Conservation (phyloP, 805 yeast genomes). For the Komagataella mondaviorum region DNA sequence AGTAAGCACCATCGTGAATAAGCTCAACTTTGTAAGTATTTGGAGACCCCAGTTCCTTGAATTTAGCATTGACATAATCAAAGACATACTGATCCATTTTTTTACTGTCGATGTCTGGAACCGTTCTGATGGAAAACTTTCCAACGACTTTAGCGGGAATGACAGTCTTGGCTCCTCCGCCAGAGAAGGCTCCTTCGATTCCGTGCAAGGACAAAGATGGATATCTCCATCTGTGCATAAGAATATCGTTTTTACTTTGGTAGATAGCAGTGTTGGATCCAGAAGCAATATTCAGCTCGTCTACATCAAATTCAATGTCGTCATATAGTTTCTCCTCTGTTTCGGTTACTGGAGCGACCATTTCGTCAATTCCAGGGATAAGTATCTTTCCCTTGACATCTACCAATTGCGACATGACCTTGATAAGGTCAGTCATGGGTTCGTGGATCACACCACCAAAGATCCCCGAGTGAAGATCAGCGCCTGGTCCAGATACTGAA, state of each 20-base stretch:
- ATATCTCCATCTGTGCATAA: slow-evolving; percentile 98
- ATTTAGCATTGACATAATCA: slow-evolving; percentile 53
- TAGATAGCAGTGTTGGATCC: slow-evolving; percentile 80
- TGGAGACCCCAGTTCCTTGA: slow-evolving; percentile 60
- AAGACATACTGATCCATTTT: slow-evolving; percentile 70
- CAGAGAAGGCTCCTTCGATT: slow-evolving; percentile 92
- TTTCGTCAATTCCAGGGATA: slow-evolving; percentile 81
- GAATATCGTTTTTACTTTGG: slow-evolving; percentile 66
- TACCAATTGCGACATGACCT: slow-evolving; percentile 66
- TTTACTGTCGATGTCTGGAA: slow-evolving; percentile 78
- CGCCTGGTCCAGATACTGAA: slow-evolving; percentile 77
- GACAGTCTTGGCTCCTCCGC: slow-evolving; percentile 95
- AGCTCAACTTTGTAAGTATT: slow-evolving; percentile 62
- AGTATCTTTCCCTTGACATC: slow-evolving; percentile 70
- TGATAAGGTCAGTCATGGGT: slow-evolving; percentile 88
- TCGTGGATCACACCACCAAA: slow-evolving; percentile 97
- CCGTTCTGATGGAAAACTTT: slow-evolving; percentile 94
- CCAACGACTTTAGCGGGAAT: slow-evolving; percentile 92
- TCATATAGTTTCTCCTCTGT: slow-evolving; percentile 73
- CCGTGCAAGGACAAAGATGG: slow-evolving; percentile 96
- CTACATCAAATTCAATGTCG: slow-evolving; percentile 70
- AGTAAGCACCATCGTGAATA: slow-evolving; percentile 90
- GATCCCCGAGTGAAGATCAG: slow-evolving; percentile 94
- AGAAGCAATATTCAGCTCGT: slow-evolving; percentile 76
- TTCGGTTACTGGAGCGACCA: slow-evolving; percentile 89